Evolutionary conservation across 176 grass and related monocot species (phyloP).

Genomic region (Juncus effusus): DNA sequence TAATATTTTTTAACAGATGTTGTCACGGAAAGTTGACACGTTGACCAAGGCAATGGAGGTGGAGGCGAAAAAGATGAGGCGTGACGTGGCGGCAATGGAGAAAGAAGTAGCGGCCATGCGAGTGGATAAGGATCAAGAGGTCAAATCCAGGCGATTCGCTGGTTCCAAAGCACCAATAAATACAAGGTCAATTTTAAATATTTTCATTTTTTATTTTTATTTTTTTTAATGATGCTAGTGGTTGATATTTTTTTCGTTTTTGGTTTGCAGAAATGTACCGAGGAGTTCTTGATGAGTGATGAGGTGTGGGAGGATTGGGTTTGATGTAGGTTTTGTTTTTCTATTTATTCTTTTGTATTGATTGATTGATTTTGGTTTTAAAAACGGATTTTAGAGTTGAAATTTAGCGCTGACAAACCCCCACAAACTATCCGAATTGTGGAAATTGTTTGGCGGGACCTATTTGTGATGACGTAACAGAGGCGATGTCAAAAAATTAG

Average conservation of each 20-base stretch:
- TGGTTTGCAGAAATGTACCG: constrained; percentile 43
- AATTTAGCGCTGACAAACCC: constrained; percentile 21
- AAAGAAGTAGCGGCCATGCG: constrained; percentile 84
- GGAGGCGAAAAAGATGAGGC: constrained; percentile 95
- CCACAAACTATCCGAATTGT: constrained; percentile 17
- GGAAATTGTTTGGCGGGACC: constrained; percentile 18
- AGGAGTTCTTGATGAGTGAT: constrained; percentile 44
- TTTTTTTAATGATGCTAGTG: background rate
- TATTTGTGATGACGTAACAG: constrained; percentile 26
- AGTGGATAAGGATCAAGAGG: constrained; percentile 72
- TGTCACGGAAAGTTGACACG: constrained; percentile 87
- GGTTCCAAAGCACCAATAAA: constrained; percentile 59
- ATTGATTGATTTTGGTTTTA: constrained; percentile 3
- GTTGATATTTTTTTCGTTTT: constrained; percentile 16
- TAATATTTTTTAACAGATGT: constrained; percentile 43
- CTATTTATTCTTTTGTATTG: background rate
- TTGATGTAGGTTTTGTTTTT: constrained; percentile 2
- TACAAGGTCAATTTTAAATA: constrained; percentile 30
- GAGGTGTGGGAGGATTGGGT: constrained; percentile 1
- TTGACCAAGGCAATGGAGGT: constrained; percentile 94
- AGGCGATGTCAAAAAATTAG: background rate
- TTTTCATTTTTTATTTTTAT: background rate
- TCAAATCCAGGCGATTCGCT: constrained; percentile 54
- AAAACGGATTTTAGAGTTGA: constrained; percentile 23
- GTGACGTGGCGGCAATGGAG: constrained; percentile 78